phyloP scores from a whole-genome alignment of 768 basidiomycete genomes.

The Tulasnella sp. region DNA sequence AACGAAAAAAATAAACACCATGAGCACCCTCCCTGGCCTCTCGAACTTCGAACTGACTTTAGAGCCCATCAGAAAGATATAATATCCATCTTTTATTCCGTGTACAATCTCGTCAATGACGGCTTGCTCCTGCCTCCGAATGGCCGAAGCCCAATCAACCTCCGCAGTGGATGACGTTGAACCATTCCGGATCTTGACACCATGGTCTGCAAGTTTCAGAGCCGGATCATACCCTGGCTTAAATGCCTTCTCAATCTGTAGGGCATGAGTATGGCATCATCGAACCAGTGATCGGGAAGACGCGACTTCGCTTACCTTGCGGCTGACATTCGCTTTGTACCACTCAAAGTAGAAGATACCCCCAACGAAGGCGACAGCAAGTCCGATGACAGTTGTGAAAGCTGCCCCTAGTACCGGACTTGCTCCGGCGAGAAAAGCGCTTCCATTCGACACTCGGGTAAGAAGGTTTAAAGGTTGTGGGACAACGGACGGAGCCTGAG shows the following conservation, averaged over 20 bases:
- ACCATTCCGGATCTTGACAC: conserved; percentile 35
- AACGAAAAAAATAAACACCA: conserved; percentile 11
- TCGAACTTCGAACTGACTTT: conserved; percentile 48
- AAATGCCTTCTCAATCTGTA: conserved; percentile 74
- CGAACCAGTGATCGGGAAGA: not conserved
- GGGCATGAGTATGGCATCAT: not conserved
- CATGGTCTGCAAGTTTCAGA: conserved; percentile 60
- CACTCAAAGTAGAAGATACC: conserved; percentile 68
- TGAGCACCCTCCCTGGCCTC: conserved; percentile 8
- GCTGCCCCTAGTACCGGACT: not conserved
- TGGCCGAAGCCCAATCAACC: conserved; percentile 49
- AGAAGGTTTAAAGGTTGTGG: conserved; percentile 10
- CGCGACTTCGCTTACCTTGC: conserved; percentile 51
- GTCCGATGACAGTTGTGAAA: conserved; percentile 6
- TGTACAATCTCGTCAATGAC: conserved; percentile 72
- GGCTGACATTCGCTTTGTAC: conserved; percentile 79
- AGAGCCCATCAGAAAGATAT: conserved; percentile 71
- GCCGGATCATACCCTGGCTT: conserved; percentile 77
- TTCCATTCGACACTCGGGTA: conserved; percentile 1
- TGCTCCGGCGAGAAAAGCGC: not conserved
- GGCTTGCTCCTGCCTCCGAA: conserved; percentile 71
- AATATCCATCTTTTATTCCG: conserved; percentile 66
- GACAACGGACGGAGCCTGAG: not conserved
- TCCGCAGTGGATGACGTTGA: conserved; percentile 30
- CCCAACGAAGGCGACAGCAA: conserved; percentile 52